Conservation (phyloP, 306 rosid species). For the Morella rubra region DNA sequence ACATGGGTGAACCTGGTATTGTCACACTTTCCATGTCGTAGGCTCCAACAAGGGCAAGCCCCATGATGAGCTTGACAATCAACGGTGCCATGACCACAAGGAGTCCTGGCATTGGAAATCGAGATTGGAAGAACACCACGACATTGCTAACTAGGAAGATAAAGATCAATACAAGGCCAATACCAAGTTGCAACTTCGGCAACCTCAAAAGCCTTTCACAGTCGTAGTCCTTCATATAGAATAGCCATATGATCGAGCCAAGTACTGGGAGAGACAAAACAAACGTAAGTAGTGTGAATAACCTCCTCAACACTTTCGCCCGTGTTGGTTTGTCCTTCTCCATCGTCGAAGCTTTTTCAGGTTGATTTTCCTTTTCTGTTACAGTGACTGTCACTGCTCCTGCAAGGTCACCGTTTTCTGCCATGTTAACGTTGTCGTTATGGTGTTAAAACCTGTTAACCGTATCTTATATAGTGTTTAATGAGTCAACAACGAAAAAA, state of each 20-base stretch:
- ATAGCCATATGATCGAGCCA: slow-evolving; percentile 29
- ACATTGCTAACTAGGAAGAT: slow-evolving; percentile 24
- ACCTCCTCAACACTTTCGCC: not conserved
- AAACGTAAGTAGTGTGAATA: not conserved
- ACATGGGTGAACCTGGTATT: slow-evolving; percentile 33
- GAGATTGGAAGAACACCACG: slow-evolving; percentile 12
- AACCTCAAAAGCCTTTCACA: slow-evolving; percentile 28
- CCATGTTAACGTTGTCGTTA: not conserved
- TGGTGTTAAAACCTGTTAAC: too few species aligned
- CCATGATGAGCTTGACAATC: slow-evolving; percentile 23
- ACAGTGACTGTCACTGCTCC: not conserved
- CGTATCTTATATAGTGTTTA: not conserved
- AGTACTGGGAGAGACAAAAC: slow-evolving; percentile 31
- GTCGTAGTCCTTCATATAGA: slow-evolving; percentile 18
- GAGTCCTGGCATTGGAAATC: slow-evolving; percentile 29
- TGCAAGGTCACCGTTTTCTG: not conserved
- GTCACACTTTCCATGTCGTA: slow-evolving; percentile 20
- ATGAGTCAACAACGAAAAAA: not conserved
- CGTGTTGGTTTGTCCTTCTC: not conserved
- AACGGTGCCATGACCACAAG: slow-evolving; percentile 22
- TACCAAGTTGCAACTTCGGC: slow-evolving; percentile 15
- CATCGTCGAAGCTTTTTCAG: not conserved
- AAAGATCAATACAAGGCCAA: slow-evolving; percentile 9
- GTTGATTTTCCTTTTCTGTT: not conserved
- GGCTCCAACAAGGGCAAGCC: slow-evolving; percentile 29